These are phyloP conservation scores for Aspergillus pseudoterreus DNA, from an alignment of 2,329 filamentous ascomycete species.

Conservation along the genomic window DNA sequence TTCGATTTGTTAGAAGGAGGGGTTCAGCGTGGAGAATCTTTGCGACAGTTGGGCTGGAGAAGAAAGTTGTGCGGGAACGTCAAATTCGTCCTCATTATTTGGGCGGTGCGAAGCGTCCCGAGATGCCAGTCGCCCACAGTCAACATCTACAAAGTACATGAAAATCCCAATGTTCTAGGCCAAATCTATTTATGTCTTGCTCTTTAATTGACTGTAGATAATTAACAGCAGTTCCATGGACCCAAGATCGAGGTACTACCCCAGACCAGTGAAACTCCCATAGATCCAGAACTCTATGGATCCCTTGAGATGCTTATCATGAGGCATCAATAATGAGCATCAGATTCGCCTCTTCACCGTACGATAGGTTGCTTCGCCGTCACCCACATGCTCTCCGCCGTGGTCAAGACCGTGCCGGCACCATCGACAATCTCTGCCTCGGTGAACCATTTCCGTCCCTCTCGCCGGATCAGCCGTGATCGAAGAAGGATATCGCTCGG, in stretches of 20 bases:
- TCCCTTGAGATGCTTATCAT: too few relatives aligned
- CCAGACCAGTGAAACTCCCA: too few relatives aligned
- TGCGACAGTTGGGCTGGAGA: not conserved
- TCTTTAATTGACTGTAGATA: too few relatives aligned
- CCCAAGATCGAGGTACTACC: too few relatives aligned
- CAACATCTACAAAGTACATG: too few relatives aligned
- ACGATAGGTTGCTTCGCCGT: not conserved
- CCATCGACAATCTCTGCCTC: conserved; percentile 2
- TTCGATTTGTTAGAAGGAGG: not conserved
- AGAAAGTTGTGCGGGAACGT: not conserved
- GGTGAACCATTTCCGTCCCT: conserved; percentile 3
- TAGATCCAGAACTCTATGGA: too few relatives aligned
- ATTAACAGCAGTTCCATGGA: too few relatives aligned
- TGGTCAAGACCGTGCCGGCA: not conserved
- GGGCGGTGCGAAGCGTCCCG: not conserved
- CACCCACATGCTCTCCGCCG: conserved; percentile 4
- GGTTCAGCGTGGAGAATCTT: not conserved
- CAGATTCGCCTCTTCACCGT: not conserved
- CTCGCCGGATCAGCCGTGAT: not conserved
- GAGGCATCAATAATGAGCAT: not conserved
- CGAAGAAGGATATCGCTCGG: not conserved
- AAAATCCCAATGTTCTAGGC: too few relatives aligned
- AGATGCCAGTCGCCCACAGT: too few relatives aligned
- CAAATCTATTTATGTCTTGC: too few relatives aligned
- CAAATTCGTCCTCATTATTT: not conserved